Evolutionary conservation across 768 basidiomycete genomes (phyloP), one percentile per base, ranked within the genome.

Genomic region (button mushroom (Agaricus bisporus)): DNA sequence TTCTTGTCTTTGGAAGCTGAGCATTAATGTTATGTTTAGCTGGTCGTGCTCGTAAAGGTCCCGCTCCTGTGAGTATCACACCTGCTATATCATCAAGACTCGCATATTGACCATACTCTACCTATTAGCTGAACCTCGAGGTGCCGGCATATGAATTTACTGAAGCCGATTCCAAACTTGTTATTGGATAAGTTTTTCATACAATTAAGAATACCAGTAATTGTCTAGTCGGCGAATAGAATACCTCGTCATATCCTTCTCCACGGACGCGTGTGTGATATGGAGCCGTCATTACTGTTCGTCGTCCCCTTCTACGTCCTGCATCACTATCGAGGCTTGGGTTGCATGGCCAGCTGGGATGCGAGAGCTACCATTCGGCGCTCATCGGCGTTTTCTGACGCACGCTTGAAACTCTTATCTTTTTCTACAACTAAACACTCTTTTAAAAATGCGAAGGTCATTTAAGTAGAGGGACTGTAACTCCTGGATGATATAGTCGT

Each of bases 1-100:
- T 15, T 38, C n/a, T 41, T 38, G 48, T 10, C 58, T 18, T 18
- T 45, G 49, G 9, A 48, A 51, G 41, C 51, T 48, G 41, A 41
- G 62, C 29, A 62, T 54, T 29, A 20, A 45, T n/a, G 5, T 14
- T 52, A 25, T 56, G 14, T 59, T 41, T 58, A 92, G 91, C 94
- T 65, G 95, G 95, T 58, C 93, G 95, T 69, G 84, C 87, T 63
- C 88, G 95, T 68, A 91, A 94, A 69, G 95, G 95, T 42, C 95
- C 95, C 64, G 95, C 95, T 68, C 95, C 95, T 60, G 88, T 91
- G 70, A 76, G 87, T 73, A 29, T 29, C 42, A 14, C 18, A n/a
- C 17, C 2, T n/a, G 6, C 37, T 29, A 9, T 39, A 38, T 41
- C 10, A 41, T 36, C 9, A n/a, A 32, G 11, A 32, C 32, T 32